Percentiles rank a stretch among this genome's conserved stretches.
Evolutionary conservation across 768 basidiomycete species (phyloP).

Genomic region (Suillus brevipes): DNA sequence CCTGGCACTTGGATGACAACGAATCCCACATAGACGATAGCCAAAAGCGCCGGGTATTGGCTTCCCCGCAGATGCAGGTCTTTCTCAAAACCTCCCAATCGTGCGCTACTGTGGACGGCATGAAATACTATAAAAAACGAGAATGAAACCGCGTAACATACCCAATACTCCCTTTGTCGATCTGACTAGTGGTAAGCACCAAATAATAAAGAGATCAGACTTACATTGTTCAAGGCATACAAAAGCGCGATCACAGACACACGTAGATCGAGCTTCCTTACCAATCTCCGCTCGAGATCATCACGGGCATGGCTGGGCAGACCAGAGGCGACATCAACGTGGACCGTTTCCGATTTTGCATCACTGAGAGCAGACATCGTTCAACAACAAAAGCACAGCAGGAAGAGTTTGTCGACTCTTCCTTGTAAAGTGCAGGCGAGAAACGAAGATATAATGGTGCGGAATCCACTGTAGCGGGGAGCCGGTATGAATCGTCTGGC

Average conservation of each 20-base stretch:
- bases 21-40: conserved; percentile 65
- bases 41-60: conserved; percentile 63
- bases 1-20: conserved; percentile 74
- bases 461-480: not conserved
- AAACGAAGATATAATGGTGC: not conserved
- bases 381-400: not conserved
- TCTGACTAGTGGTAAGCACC: conserved; percentile 29
- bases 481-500: not conserved
- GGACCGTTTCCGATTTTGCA: not conserved
- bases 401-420: not conserved
- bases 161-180: conserved; percentile 67
- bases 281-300: not conserved
- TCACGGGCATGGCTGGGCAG: not conserved
- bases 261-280: conserved; percentile 12
- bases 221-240: conserved; percentile 24
- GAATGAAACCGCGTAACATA: conserved; percentile 27
- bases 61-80: conserved; percentile 57
- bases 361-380: not conserved
- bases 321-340: not conserved
- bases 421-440: not conserved
- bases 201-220: not conserved
- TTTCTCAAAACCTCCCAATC: conserved; percentile 62
- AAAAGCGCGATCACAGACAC: conserved; percentile 23
- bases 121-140: not conserved
- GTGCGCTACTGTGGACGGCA: conserved; percentile 50